Conservation (phyloP, 805 yeast species). For the Naumovozyma castellii region DNA sequence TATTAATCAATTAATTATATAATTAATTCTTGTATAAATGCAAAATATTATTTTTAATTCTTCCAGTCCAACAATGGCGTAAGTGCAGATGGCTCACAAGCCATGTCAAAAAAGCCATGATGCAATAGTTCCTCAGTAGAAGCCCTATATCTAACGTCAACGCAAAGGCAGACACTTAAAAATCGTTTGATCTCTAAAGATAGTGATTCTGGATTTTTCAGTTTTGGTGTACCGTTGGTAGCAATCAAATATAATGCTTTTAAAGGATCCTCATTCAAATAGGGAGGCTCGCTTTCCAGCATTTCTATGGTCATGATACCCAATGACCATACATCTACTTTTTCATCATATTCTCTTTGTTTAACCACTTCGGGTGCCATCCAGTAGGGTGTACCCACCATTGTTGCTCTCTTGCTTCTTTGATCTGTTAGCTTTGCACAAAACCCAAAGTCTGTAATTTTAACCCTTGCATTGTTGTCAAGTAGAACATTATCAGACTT, state of each 20-base stretch:
- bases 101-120: conserved; percentile 60
- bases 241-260: conserved; percentile 90
- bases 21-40: neutral
- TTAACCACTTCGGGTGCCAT: conserved; percentile 99
- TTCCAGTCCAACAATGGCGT: conserved; percentile 50
- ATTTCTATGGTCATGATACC: conserved; percentile 98
- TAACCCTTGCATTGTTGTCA: conserved; percentile 74
- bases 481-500: conserved; percentile 90
- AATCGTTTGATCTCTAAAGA: conserved; percentile 75
- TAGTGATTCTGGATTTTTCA: conserved; percentile 80
- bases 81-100: conserved; percentile 52
- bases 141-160: conserved; percentile 87
- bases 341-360: conserved; percentile 90
- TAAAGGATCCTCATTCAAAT: conserved; percentile 89
- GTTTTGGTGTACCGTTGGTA: conserved; percentile 91
- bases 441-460: conserved; percentile 94
- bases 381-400: conserved; percentile 99
- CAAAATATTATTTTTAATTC: conserved; percentile 7
- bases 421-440: conserved; percentile 87
- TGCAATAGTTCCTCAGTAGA: conserved; percentile 76
- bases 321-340: conserved; percentile 95
- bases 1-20: too few relatives aligned
- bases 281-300: conserved; percentile 99
- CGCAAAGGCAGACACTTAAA: conserved; percentile 84
- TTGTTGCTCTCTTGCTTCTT: conserved; percentile 85